A percentile compares a stretch with the other conserved stretches of the same genome.
Evolutionary conservation across 2,329 filamentous ascomycete genomes (phyloP).

Genomic region (Zymoseptoria crescenta): DNA sequence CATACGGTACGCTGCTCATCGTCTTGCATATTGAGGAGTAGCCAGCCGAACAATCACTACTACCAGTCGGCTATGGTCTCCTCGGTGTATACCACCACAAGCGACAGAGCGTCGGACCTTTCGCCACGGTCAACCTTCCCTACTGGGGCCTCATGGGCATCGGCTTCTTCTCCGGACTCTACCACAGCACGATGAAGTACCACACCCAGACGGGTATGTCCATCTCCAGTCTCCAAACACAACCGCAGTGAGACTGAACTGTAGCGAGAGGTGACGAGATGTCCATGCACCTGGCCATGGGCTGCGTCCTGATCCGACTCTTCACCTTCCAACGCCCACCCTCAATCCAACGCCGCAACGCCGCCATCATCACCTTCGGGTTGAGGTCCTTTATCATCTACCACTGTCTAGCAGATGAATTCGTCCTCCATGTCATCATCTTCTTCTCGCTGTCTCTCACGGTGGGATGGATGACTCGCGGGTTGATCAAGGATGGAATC

Average conservation of each 20-base stretch:
- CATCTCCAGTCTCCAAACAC: background rate
- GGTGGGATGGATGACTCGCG: slow-evolving; percentile 12
- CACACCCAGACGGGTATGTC: slow-evolving; percentile 20
- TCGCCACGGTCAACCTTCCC: slow-evolving; percentile 17
- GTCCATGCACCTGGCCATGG: slow-evolving; percentile 23
- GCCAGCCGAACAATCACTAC: background rate
- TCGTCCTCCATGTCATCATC: slow-evolving; percentile 19
- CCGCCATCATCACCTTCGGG: slow-evolving; percentile 17
- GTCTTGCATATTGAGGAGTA: background rate
- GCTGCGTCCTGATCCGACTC: slow-evolving; percentile 15
- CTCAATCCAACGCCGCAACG: slow-evolving; percentile 14
- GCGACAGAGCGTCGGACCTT: slow-evolving; percentile 11
- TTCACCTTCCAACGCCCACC: slow-evolving; percentile 21
- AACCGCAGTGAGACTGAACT: background rate
- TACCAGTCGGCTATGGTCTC: slow-evolving; percentile 18
- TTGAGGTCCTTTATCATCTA: slow-evolving; percentile 22
- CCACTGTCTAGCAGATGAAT: slow-evolving; percentile 23
- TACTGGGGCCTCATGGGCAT: slow-evolving; percentile 22
- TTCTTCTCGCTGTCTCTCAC: slow-evolving; percentile 21
- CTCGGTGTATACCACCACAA: slow-evolving; percentile 21
- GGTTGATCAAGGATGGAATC: slow-evolving; percentile 14
- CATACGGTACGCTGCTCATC: slow-evolving; percentile 13
- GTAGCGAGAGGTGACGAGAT: slow-evolving; percentile 12
- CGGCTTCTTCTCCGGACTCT: slow-evolving; percentile 18
- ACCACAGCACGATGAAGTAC: slow-evolving; percentile 22